Evolutionary conservation across 495 filamentous ascomycete genomes (phyloP).

Genomic region (Lasiosphaeriaceae sp.): DNA sequence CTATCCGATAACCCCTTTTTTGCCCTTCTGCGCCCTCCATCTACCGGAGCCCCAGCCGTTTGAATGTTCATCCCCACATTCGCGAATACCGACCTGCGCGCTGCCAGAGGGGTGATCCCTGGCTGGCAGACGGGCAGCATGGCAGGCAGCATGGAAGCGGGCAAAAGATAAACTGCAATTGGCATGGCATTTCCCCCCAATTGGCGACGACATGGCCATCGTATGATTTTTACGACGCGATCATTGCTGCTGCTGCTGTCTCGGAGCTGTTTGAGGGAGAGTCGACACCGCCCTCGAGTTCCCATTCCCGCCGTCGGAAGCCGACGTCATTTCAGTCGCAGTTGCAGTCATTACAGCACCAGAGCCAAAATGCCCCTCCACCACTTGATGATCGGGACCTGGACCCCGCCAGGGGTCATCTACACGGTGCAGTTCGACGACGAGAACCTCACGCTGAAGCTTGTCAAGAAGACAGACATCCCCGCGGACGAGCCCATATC

Average conservation of each 20-base stretch:
- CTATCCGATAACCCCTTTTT: background rate
- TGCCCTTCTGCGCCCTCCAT: background rate
- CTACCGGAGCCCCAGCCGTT: constrained; percentile 11
- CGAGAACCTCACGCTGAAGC: constrained; percentile 61
- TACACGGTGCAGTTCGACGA: constrained; percentile 83
- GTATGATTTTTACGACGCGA: constrained; percentile 1
- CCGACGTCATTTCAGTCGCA: constrained; percentile 18
- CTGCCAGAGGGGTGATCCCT: too few relatives aligned
- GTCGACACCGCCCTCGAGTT: background rate
- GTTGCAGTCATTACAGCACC: background rate
- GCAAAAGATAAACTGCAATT: constrained; percentile 2
- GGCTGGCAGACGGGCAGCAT: background rate
- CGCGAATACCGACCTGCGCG: background rate
- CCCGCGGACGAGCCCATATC: constrained; percentile 79
- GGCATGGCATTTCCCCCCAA: background rate
- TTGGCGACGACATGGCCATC: background rate
- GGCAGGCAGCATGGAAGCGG: background rate
- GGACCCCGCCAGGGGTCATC: constrained; percentile 80
- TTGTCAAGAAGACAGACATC: constrained; percentile 75
- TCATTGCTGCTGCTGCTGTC: background rate
- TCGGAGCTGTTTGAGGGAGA: background rate
- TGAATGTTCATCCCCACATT: constrained; percentile 6
- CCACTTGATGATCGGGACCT: constrained; percentile 80
- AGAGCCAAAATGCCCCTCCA: constrained; percentile 56
- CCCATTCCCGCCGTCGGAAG: constrained; percentile 1